Conservation (phyloP, 208 protist species). For the Angomonas deanei region DNA sequence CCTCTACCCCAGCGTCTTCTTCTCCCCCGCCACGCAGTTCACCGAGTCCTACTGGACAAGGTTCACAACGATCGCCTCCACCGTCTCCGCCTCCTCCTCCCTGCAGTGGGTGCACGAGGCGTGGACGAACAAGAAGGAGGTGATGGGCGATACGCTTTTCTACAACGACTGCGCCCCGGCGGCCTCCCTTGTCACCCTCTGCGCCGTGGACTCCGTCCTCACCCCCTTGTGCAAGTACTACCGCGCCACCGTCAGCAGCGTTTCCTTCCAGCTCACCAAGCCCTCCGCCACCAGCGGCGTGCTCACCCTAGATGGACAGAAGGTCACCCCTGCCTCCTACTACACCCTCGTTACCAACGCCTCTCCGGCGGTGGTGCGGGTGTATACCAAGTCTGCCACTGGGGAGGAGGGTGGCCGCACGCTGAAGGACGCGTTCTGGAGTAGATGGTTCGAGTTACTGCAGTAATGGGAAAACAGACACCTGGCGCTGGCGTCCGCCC, state of each 20-base stretch:
- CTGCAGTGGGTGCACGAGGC: conserved; percentile 20
- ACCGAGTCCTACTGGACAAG: conserved; percentile 13
- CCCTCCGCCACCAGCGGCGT: conserved; percentile 1
- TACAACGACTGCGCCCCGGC: neutral
- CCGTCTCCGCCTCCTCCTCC: neutral
- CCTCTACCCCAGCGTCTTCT: conserved; percentile 23
- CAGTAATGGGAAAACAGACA: neutral
- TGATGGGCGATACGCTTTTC: conserved; percentile 11
- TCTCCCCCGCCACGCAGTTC: conserved; percentile 14
- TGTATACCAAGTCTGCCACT: neutral
- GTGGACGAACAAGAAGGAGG: conserved; percentile 19
- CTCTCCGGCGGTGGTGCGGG: neutral
- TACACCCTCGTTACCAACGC: neutral
- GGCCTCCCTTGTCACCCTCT: conserved; percentile 17
- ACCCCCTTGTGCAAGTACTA: neutral
- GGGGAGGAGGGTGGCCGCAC: neutral
- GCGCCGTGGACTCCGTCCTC: neutral
- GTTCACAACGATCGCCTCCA: conserved; percentile 10
- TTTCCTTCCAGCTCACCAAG: neutral
- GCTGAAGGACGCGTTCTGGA: conserved; percentile 16
- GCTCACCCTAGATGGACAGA: neutral
- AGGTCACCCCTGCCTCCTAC: neutral
- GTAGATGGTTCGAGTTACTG: conserved; percentile 13
- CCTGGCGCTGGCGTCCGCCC: too few species aligned
- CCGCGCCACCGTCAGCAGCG: neutral